Conservation (phyloP, 306 rosid species). For the Gillenia trifoliata region DNA sequence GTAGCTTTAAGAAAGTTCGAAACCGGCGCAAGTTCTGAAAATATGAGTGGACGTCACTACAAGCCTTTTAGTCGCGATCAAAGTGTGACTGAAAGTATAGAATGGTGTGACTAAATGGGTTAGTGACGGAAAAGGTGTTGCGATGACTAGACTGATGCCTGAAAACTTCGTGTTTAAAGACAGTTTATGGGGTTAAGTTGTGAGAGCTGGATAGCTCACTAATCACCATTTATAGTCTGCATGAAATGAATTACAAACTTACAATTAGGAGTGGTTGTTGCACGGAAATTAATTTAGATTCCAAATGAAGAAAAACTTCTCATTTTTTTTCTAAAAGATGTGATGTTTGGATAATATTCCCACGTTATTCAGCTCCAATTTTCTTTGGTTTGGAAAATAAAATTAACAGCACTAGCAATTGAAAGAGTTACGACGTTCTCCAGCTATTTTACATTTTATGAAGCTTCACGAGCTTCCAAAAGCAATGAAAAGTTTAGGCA, state of each 20-base stretch:
- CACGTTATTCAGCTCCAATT: conserved; percentile 2
- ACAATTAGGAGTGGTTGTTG: too few relatives aligned
- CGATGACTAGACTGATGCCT: too few relatives aligned
- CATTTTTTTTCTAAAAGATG: not conserved
- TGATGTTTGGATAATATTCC: conserved; percentile 16
- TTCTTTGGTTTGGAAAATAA: conserved; percentile 7
- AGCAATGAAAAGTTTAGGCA: not conserved
- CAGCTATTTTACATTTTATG: not conserved
- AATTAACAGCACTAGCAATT: not conserved
- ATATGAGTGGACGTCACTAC: not conserved
- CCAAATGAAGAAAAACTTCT: not conserved
- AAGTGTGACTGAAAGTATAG: too few relatives aligned
- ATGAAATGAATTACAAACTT: too few relatives aligned
- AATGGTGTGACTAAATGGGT: not conserved
- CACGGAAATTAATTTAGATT: not conserved
- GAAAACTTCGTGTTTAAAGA: too few relatives aligned
- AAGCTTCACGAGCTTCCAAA: not conserved
- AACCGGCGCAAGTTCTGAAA: not conserved
- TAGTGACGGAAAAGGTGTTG: too few relatives aligned
- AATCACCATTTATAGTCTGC: conserved; percentile 4
- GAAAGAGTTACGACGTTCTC: not conserved
- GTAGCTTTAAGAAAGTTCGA: not conserved
- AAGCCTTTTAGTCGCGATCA: too few relatives aligned
- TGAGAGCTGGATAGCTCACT: not conserved
- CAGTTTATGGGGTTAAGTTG: not conserved